Conservation (phyloP, 495 filamentous ascomycete species). For the Staphylotrichum tortipilum region DNA sequence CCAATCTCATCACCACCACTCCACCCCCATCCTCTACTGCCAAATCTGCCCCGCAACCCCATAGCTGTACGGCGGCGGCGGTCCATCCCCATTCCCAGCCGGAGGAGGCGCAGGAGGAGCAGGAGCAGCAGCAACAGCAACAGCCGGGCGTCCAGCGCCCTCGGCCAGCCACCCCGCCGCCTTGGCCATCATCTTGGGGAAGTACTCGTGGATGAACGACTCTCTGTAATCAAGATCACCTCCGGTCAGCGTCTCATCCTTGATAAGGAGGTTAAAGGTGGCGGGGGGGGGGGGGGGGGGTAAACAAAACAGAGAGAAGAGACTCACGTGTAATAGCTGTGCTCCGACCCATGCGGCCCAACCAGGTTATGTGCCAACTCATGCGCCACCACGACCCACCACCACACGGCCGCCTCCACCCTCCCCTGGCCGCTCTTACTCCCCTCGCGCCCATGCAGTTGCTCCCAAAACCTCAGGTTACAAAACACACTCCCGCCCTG, state of each 20-base stretch:
- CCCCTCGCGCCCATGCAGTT: slow-evolving; percentile 51
- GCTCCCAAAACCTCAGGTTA: slow-evolving; percentile 79
- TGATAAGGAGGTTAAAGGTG: background rate
- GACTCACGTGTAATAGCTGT: slow-evolving; percentile 75
- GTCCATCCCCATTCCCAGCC: background rate
- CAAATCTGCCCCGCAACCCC: slow-evolving; percentile 3
- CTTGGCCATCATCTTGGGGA: slow-evolving; percentile 39
- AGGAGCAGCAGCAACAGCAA: background rate
- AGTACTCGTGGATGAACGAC: slow-evolving; percentile 44
- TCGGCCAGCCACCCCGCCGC: slow-evolving; percentile 16
- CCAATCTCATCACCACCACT: background rate
- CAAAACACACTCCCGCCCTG: slow-evolving; percentile 78
- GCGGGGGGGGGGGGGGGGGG: too few species aligned
- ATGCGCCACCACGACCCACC: slow-evolving; percentile 79
- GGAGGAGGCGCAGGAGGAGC: background rate
- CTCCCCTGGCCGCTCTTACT: slow-evolving; percentile 26
- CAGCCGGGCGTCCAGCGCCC: background rate
- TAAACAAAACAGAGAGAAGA: background rate
- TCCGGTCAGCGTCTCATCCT: slow-evolving; percentile 2
- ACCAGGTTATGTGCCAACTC: slow-evolving; percentile 94
- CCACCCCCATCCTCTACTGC: background rate
- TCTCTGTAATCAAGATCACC: slow-evolving; percentile 23
- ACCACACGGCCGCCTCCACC: slow-evolving; percentile 62
- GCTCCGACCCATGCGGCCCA: slow-evolving; percentile 64
- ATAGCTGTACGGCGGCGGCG: slow-evolving; percentile 10